Conservation (phyloP, 257 asterid species). For the Oldenlandia corymbosa region DNA sequence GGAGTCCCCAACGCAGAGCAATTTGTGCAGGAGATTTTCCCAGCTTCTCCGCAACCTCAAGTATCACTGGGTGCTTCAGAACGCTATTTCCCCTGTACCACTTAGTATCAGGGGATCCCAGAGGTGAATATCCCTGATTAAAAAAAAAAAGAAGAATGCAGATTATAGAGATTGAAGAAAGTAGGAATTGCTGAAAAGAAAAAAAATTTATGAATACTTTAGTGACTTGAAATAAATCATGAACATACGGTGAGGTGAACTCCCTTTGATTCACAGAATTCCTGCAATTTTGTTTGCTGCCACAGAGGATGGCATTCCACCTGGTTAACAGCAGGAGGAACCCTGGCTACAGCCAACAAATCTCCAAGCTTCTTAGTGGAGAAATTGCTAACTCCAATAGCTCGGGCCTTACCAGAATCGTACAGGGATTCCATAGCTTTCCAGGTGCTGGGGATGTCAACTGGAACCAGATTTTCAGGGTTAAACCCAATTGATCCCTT, state of each 20-base stretch:
- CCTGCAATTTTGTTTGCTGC: no score
- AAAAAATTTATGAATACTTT: no score
- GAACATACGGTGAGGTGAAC: no score
- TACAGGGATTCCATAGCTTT: conserved; percentile 53
- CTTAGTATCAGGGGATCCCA: conserved; percentile 83
- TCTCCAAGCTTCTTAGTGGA: conserved; percentile 50
- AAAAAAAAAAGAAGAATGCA: no score
- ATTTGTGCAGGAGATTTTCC: conserved; percentile 52
- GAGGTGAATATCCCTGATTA: conserved; percentile 69
- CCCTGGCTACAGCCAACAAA: conserved; percentile 39
- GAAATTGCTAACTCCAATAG: conserved; percentile 63
- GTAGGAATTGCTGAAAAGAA: no score
- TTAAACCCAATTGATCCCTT: conserved; percentile 32
- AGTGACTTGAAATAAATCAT: no score
- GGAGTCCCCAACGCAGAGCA: conserved; percentile 51
- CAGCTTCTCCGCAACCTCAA: conserved; percentile 35
- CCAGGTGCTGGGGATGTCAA: conserved; percentile 59
- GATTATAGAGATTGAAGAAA: no score
- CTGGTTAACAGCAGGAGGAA: conserved; percentile 14
- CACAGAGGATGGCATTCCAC: no score
- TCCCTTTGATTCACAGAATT: no score
- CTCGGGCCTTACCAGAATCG: conserved; percentile 52
- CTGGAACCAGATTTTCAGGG: conserved; percentile 34
- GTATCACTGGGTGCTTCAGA: conserved; percentile 54
- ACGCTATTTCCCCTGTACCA: conserved; percentile 64